Percentiles rank a stretch among this genome's conserved stretches.
Conservation (phyloP, 495 filamentous ascomycete species). For the Daldinia concentrica region DNA sequence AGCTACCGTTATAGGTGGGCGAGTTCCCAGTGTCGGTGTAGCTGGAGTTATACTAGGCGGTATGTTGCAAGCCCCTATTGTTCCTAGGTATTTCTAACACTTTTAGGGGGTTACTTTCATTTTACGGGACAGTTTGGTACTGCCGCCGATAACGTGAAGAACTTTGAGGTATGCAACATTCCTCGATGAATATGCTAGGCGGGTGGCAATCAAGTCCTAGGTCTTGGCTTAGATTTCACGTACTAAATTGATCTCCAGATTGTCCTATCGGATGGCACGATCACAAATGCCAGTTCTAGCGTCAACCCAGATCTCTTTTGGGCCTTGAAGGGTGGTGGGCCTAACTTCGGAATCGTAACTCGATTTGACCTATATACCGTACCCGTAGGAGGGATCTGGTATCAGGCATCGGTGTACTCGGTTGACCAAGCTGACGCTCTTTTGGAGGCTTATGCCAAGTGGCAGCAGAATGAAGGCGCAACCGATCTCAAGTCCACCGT, state of each 20-base stretch:
- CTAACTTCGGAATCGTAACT: constrained; percentile 65
- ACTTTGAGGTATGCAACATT: constrained; percentile 49
- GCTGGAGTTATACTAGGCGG: constrained; percentile 53
- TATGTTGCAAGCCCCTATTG: not conserved
- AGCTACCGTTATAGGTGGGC: constrained; percentile 50
- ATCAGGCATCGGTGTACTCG: constrained; percentile 19
- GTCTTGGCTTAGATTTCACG: not conserved
- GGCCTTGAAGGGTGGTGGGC: constrained; percentile 62
- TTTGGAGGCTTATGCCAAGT: constrained; percentile 32
- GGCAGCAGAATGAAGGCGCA: constrained; percentile 35
- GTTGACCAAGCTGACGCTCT: constrained; percentile 16
- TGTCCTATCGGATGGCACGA: constrained; percentile 55
- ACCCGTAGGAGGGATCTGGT: constrained; percentile 43
- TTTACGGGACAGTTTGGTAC: constrained; percentile 42
- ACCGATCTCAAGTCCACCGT: constrained; percentile 29
- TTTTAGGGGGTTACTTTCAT: constrained; percentile 34
- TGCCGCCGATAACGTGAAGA: constrained; percentile 56
- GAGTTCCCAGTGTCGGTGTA: constrained; percentile 50
- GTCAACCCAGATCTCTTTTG: constrained; percentile 58
- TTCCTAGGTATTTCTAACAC: not conserved
- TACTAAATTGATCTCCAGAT: constrained; percentile 3
- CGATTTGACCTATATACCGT: constrained; percentile 51
- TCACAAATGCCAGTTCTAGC: constrained; percentile 55
- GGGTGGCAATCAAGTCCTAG: not conserved
- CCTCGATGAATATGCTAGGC: not conserved